phyloP scores from a whole-genome alignment of 129 eudicot species.

The Chrysanthemum makinoi region DNA sequence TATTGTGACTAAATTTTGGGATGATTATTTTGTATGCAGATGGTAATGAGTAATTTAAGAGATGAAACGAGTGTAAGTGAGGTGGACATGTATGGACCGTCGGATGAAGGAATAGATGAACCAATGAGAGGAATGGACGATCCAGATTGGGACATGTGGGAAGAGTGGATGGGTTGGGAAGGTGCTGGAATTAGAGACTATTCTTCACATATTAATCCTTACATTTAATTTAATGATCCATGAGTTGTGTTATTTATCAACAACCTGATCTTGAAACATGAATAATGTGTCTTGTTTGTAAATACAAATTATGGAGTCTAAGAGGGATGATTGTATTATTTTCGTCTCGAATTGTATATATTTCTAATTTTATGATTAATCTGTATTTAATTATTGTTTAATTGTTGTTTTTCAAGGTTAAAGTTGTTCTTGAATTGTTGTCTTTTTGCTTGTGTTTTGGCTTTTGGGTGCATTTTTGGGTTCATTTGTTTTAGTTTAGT shows the following conservation, averaged over 20 bases:
- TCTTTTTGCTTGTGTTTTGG: neutral
- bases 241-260: neutral
- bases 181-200: conserved; percentile 84
- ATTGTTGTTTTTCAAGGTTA: neutral
- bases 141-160: conserved; percentile 78
- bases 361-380: no score
- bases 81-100: conserved; percentile 31
- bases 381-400: no score
- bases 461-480: neutral
- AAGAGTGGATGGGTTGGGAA: conserved; percentile 98
- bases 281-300: no score
- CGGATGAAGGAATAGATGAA: conserved; percentile 43
- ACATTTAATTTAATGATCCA: conserved; percentile 43
- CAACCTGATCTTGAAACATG: no score
- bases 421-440: neutral
- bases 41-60: conserved; percentile 60
- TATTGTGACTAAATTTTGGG: conserved; percentile 4
- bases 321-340: no score
- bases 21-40: conserved; percentile 33
- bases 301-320: no score
- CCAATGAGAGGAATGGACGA: conserved; percentile 58
- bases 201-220: conserved; percentile 72
- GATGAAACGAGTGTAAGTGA: conserved; percentile 33
- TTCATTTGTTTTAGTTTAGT: neutral
- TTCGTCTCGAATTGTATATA: no score